Conservation (phyloP, 805 yeast genomes). For the Alloascoidea hylecoeti region DNA sequence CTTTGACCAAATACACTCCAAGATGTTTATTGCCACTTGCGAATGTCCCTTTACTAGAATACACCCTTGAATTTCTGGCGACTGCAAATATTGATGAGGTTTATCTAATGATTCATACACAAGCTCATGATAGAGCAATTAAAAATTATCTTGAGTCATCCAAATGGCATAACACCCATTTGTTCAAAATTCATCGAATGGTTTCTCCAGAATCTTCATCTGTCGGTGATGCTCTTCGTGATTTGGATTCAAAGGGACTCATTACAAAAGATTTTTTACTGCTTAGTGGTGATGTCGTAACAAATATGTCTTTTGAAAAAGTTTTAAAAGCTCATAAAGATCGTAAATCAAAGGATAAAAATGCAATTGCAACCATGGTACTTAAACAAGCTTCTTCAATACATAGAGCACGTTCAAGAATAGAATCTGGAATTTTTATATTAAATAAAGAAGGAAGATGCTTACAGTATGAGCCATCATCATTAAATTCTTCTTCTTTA, state of each 20-base stretch:
- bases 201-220: slow-evolving; percentile 78
- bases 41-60: slow-evolving; percentile 86
- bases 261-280: slow-evolving; percentile 83
- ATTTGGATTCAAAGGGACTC: slow-evolving; percentile 79
- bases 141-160: slow-evolving; percentile 21
- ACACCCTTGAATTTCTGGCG: slow-evolving; percentile 88
- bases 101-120: slow-evolving; percentile 77
- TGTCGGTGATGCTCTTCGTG: slow-evolving; percentile 97
- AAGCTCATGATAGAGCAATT: slow-evolving; percentile 31
- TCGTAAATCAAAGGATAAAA: slow-evolving; percentile 62
- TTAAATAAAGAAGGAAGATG: slow-evolving; percentile 67
- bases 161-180: slow-evolving; percentile 51
- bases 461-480: slow-evolving; percentile 67
- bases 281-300: slow-evolving; percentile 91
- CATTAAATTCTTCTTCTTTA: slow-evolving; percentile 20
- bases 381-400: slow-evolving; percentile 70
- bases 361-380: slow-evolving; percentile 91
- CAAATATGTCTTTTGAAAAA: slow-evolving; percentile 70
- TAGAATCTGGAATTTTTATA: slow-evolving; percentile 76
- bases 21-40: slow-evolving; percentile 79
- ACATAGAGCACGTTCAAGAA: slow-evolving; percentile 71
- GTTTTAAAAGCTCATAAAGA: slow-evolving; percentile 62
- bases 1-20: slow-evolving; percentile 38
- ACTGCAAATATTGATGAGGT: slow-evolving; percentile 86
- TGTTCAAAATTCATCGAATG: slow-evolving; percentile 67